These are phyloP conservation scores for Rosa persica DNA, from an alignment of 306 rosid genomes.

Conservation along the genomic window DNA sequence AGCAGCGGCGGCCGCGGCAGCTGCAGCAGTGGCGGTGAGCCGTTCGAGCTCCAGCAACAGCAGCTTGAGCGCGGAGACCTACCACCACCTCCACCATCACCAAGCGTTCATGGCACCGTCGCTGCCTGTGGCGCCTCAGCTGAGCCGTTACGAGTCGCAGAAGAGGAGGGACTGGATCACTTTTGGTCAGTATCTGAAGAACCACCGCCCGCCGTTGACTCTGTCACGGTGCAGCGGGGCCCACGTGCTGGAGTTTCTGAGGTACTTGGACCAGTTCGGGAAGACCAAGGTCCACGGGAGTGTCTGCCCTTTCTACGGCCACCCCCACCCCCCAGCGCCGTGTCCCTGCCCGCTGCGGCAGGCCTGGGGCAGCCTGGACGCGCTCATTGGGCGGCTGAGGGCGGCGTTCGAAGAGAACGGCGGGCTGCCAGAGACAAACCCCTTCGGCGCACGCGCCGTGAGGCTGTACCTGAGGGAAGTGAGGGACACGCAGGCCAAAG, in stretches of 20 bases:
- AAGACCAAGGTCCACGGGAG: slow-evolving; percentile 76
- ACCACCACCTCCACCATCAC: slow-evolving; percentile 9
- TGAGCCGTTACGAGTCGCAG: slow-evolving; percentile 78
- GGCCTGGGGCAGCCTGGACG: slow-evolving; percentile 91
- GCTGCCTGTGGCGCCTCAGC: slow-evolving; percentile 11
- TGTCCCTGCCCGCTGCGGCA: slow-evolving; percentile 87
- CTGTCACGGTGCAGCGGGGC: slow-evolving; percentile 73
- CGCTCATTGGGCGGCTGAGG: slow-evolving; percentile 80
- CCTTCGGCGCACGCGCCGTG: slow-evolving; percentile 73
- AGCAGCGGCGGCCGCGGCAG: slow-evolving; percentile 36
- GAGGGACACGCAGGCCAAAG: slow-evolving; percentile 78
- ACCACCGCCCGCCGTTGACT: slow-evolving; percentile 75
- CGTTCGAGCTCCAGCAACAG: slow-evolving; percentile 19
- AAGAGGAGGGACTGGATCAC: slow-evolving; percentile 91
- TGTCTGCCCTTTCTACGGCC: slow-evolving; percentile 73
- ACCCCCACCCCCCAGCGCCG: slow-evolving; percentile 72
- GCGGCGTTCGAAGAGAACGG: slow-evolving; percentile 98
- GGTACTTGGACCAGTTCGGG: slow-evolving; percentile 81
- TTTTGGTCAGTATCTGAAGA: slow-evolving; percentile 83
- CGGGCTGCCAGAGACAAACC: slow-evolving; percentile 79
- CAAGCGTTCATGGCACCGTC: background rate
- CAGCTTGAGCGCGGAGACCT: slow-evolving; percentile 1
- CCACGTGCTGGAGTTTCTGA: slow-evolving; percentile 74
- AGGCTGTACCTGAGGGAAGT: slow-evolving; percentile 73
- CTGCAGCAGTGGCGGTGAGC: slow-evolving; percentile 14